These are phyloP conservation scores for Chlorella vulgaris DNA, from an alignment of 139 green algal genomes.

Conservation along the genomic window DNA sequence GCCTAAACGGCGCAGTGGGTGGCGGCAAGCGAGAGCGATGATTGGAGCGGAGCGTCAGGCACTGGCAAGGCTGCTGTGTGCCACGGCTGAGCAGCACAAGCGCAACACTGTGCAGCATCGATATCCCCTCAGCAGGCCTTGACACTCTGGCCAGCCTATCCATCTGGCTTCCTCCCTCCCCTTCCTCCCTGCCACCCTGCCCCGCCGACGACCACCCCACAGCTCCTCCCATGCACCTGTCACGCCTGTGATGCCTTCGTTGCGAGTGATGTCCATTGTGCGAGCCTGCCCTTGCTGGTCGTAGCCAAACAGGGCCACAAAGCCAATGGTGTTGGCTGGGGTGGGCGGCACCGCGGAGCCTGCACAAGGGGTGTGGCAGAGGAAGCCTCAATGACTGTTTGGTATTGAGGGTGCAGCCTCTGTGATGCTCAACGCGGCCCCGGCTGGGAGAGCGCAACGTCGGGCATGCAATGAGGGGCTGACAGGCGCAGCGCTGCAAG, in stretches of 20 bases:
- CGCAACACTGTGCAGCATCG: too few relatives aligned
- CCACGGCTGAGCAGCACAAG: too few relatives aligned
- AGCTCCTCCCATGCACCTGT: conserved; percentile 28
- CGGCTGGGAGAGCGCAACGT: too few relatives aligned
- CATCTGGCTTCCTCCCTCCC: too few relatives aligned
- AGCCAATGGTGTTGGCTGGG: conserved; percentile 32
- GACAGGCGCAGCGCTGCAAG: too few relatives aligned
- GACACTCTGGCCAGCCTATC: too few relatives aligned
- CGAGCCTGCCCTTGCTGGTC: conserved; percentile 20
- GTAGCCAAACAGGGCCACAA: conserved; percentile 58
- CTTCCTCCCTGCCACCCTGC: too few relatives aligned
- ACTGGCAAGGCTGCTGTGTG: too few relatives aligned
- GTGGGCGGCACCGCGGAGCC: conserved; percentile 7
- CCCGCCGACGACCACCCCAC: too few relatives aligned
- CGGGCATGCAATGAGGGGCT: too few relatives aligned
- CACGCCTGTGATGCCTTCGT: conserved; percentile 66
- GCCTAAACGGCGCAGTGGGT: conserved; percentile 28
- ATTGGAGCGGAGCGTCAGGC: too few relatives aligned
- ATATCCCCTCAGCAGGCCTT: too few relatives aligned
- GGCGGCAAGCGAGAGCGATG: not conserved
- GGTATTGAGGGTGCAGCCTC: not conserved
- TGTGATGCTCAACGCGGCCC: not conserved
- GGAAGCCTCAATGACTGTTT: not conserved
- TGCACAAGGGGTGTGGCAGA: not conserved
- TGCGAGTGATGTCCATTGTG: conserved; percentile 57